Base-by-base conservation (phyloP, 2,329 filamentous ascomycete genomes). In the Nigrograna mackinnonii region DNA sequence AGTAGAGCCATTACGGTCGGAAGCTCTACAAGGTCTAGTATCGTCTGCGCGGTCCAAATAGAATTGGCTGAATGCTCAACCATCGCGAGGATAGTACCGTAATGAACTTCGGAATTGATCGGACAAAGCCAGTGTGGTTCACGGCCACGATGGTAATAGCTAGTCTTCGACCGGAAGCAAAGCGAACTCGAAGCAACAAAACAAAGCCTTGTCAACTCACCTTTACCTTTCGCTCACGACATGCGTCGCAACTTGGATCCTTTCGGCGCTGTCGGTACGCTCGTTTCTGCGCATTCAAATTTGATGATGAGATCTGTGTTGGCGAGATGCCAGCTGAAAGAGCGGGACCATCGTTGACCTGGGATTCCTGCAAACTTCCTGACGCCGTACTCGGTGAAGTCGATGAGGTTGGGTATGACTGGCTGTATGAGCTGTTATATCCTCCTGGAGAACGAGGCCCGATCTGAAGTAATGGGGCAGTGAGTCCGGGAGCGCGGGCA, bases 201-300 rank as follows among this genome's bases (percentile, higher is more conserved):
- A n/a, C n/a, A n/a, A n/a, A n/a, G n/a, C n/a, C n/a, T n/a, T 12
- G n/a, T 14, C 14, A 0, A 52, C 63, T 47, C 65, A 80, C 79
- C 72, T 85, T 85, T 52, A 85, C 82, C 70, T 86, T 86, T 35
- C 83, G 78, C 63, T 99, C 94, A 46, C 94, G 83, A 67, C 94
- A 99, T 37, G 94, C 94, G 75, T 99, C 94, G 68, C 94, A 99
- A 62, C 91, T 97, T 1, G 94, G 94, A 60, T 99, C 94, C 66
- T 99, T 99, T 55, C 94, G 82, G 54, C 94, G 79, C 68, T 99
- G 94, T 18, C 94, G 84, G 73, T 97, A 99, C 3, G 94, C 92
- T 63, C 94, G 79, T 69, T 97, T 97, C 68, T 95, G 90, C 22
- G 87, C 82, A 55, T 88, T 86, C 52, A 81, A 67, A 56, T 76